Percentiles rank a stretch among this genome's conserved stretches.
Conservation (phyloP, 2,329 filamentous ascomycete genomes). For the Cladophialophora exuberans region DNA sequence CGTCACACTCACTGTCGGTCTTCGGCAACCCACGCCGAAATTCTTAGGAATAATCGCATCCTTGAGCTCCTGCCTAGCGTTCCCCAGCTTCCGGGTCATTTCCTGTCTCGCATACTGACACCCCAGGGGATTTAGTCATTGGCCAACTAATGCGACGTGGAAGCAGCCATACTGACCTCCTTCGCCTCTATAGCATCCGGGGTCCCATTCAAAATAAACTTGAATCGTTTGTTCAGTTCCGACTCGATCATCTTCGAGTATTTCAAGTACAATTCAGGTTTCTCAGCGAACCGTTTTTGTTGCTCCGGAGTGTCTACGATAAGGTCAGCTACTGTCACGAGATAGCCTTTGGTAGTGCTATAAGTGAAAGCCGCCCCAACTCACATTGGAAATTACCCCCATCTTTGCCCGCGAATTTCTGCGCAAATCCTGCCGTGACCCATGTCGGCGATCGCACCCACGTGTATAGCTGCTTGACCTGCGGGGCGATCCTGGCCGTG, state of each 20-base stretch:
- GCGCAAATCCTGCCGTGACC: slow-evolving; percentile 28
- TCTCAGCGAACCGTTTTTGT: slow-evolving; percentile 27
- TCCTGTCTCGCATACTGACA: neutral
- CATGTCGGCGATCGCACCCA: slow-evolving; percentile 24
- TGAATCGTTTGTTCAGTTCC: slow-evolving; percentile 32
- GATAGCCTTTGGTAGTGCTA: too few species aligned
- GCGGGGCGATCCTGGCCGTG: slow-evolving; percentile 50
- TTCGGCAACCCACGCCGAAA: slow-evolving; percentile 45
- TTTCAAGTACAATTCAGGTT: slow-evolving; percentile 29
- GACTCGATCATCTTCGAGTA: slow-evolving; percentile 38
- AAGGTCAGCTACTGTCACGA: neutral
- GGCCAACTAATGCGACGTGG: neutral
- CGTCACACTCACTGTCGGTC: slow-evolving; percentile 43
- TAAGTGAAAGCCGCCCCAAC: neutral
- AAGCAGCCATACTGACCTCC: slow-evolving; percentile 18
- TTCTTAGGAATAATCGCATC: slow-evolving; percentile 27
- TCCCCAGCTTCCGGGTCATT: neutral
- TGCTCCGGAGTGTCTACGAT: slow-evolving; percentile 26
- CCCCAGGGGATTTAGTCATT: neutral
- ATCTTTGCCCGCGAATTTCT: slow-evolving; percentile 13
- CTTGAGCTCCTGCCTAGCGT: neutral
- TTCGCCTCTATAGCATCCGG: neutral
- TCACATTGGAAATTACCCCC: slow-evolving; percentile 23
- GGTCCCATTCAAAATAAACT: slow-evolving; percentile 9
- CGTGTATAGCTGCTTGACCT: slow-evolving; percentile 35